Base-by-base conservation (phyloP, 177 flowering plant genomes). In the Vitis hybrid region DNA sequence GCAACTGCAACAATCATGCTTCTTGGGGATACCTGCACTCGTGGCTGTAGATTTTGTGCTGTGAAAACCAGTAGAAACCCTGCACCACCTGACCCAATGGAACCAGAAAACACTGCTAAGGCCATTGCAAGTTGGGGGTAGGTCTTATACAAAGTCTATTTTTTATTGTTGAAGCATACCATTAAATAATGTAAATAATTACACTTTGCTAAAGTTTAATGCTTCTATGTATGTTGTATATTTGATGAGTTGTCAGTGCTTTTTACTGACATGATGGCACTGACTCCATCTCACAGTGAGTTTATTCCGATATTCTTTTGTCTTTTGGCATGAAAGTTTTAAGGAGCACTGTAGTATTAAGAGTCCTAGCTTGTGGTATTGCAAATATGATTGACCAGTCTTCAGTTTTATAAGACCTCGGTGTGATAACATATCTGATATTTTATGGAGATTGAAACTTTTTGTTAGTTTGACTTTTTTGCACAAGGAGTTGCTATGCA, bases 41-140 rank as follows among this genome's bases (percentile, higher is more conserved):
- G 97, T 19, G 97, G 98, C n/a, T 93, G 98, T 72, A 74, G 98
- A 69, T 93, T 93, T 79, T 93, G 98, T 87, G 95, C 93, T n/a
- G 95, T 93, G 56, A 93, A 93, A 80, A 93, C 97, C n/a, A 89
- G 91, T 60, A 76, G 86, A 73, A 93, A 85, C 69, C 97, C 98
- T 19, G 76, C 92, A 4, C 98, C 98, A 1, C 95, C 98, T 11
- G 95, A 93, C 71, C 91, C 92, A 14, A 82, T 84, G 91, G 98
- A 93, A 68, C 98, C 98, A 3, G 79, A 81, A 68, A 91, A 93
- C 76, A 91, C 97, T 72, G 98, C 97, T 16, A 65, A 72, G 71
- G 98, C 98, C 61, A 79, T 93, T 81, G 95, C 88, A 14, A 85
- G 89, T 72, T 91, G 98, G 98, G 98, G 94, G 97, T 92, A 77